Evolutionary conservation across 148 eudicot genomes (phyloP), one percentile per base, ranked within the genome.

Genomic region (Camellia sinensis): DNA sequence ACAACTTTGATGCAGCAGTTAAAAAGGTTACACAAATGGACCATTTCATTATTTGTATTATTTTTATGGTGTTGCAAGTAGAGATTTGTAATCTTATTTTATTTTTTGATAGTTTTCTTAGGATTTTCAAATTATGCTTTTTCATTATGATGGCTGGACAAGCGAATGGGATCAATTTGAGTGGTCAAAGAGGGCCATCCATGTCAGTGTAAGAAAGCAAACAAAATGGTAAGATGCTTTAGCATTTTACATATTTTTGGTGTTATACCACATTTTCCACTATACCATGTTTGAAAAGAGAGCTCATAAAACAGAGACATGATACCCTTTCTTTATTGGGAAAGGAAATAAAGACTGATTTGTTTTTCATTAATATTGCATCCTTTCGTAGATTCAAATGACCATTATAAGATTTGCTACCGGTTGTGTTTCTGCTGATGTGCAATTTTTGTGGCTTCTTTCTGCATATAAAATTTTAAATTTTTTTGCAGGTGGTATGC

Each of bases 161-260:
- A 93, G 82, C 83, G 98, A 95, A 81, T 95, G 98, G 98, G 94
- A 95, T 79, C 59, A 90, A 80, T 90, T 89, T 84, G 98, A 90
- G 78, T 95, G 98, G 98, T 91, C 98, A 65, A 91, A 91, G 86
- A 86, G 78, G 61, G 98, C 94, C 17, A 78, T 95, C 71, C 98
- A 95, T 87, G 85, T 95, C 79, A 92, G 94, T 81, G 90, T 82
- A 56, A 89, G 63, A 56, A 82, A 78, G 73, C 84, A 82, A 73
- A 78, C 81, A 54, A 82, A 82, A 79, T 82, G 84, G 93, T 89
- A 80, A 56, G 77, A 7, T 50, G 71, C 67, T 76, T 76, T 56
- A 7, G 6, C 7, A 40, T 78, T 29, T 61, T 46, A 18, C 10
- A 50, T 52, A 13, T 45, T 40, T 73, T 57, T 15, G 43, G 66